These are phyloP conservation scores for Thielaviopsis punctulata DNA, from an alignment of 2,329 filamentous ascomycete species.

Conservation along the genomic window DNA sequence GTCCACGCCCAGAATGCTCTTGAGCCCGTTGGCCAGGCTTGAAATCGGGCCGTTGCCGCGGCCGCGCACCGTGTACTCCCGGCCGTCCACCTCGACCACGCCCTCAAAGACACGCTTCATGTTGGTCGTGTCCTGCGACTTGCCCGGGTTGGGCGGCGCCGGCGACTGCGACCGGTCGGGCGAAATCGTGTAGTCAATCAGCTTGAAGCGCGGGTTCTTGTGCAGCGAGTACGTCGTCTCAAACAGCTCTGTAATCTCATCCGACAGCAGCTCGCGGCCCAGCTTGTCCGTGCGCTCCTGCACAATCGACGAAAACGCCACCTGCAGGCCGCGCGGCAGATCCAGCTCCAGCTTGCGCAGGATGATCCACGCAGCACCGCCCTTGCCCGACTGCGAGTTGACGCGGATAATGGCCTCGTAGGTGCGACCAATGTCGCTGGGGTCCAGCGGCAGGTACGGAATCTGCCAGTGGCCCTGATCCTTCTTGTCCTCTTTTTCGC, in stretches of 20 bases:
- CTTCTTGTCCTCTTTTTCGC: slow-evolving; percentile 40
- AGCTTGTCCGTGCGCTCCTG: slow-evolving; percentile 65
- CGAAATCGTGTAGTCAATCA: slow-evolving; percentile 83
- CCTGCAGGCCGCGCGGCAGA: slow-evolving; percentile 77
- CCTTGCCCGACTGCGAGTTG: slow-evolving; percentile 93
- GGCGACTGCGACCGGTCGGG: slow-evolving; percentile 67
- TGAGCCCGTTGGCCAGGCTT: slow-evolving; percentile 66
- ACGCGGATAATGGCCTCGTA: slow-evolving; percentile 97
- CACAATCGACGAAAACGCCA: slow-evolving; percentile 78
- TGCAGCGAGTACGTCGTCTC: slow-evolving; percentile 74
- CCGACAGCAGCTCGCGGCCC: slow-evolving; percentile 66
- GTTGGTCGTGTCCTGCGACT: slow-evolving; percentile 60
- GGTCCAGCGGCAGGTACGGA: slow-evolving; percentile 85
- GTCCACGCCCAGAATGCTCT: slow-evolving; percentile 54
- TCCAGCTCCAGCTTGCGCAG: slow-evolving; percentile 78
- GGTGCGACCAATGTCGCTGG: slow-evolving; percentile 82
- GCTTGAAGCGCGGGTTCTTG: slow-evolving; percentile 60
- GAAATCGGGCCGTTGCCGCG: slow-evolving; percentile 84
- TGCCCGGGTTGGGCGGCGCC: slow-evolving; percentile 46
- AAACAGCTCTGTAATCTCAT: slow-evolving; percentile 78
- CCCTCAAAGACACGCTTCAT: slow-evolving; percentile 71
- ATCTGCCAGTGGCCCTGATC: slow-evolving; percentile 62
- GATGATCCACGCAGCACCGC: slow-evolving; percentile 87
- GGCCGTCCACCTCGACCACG: slow-evolving; percentile 64
- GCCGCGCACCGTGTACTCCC: slow-evolving; percentile 62